Evolutionary conservation across 306 rosid genomes (phyloP).

Genomic region (Vigna nakashimae): DNA sequence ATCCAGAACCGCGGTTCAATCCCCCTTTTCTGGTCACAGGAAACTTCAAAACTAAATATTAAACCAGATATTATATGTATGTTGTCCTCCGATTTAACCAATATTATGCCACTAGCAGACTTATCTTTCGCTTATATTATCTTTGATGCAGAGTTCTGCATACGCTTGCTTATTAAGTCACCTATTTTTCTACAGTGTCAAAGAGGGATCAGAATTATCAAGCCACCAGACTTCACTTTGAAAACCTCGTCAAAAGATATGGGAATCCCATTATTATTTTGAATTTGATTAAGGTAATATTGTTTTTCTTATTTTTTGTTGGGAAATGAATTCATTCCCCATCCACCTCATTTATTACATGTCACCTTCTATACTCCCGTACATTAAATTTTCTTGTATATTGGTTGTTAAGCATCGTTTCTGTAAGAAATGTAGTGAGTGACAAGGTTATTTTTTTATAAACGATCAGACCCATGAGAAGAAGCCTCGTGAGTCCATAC

Average conservation of each 20-base stretch:
- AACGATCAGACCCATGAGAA: constrained; percentile 74
- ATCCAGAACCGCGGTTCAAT: constrained; percentile 97
- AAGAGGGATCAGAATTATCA: constrained; percentile 80
- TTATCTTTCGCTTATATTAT: constrained; percentile 24
- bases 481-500: constrained; percentile 93
- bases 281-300: constrained; percentile 88
- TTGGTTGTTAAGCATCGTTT: background rate
- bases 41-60: constrained; percentile 85
- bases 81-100: constrained; percentile 46
- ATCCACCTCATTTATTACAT: background rate
- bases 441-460: constrained; percentile 18
- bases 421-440: constrained; percentile 10
- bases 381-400: constrained; percentile 24
- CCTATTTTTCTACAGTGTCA: constrained; percentile 63
- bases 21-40: constrained; percentile 99
- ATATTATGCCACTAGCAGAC: constrained; percentile 13
- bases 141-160: constrained; percentile 13
- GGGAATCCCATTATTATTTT: constrained; percentile 94
- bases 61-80: constrained; percentile 90
- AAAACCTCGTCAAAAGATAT: constrained; percentile 87
- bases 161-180: constrained; percentile 39
- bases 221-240: constrained; percentile 92
- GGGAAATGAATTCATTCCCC: background rate
- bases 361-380: background rate
- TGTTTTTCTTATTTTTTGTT: background rate